Base-by-base conservation (phyloP, 139 green algal species). In the Picochlorum sp. region DNA sequence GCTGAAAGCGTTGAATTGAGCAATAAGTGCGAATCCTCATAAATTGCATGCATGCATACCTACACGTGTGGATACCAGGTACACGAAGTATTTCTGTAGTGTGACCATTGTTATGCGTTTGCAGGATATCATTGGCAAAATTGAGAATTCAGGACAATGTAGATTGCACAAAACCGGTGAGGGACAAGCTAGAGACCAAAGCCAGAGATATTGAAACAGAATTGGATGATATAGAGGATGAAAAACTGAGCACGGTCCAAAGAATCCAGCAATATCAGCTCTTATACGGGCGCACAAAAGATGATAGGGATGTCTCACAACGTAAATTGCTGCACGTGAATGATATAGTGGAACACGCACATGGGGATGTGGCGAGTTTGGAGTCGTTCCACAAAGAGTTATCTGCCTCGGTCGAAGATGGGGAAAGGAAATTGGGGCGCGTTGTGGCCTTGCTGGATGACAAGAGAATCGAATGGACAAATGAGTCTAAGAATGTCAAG, bases 211-310 rank as follows among this genome's bases (percentile, higher is more conserved):
- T 81, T 20, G 83, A 95, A 57, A 83, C 20, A 7, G 39, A 47
- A 1, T 26, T 47, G 18, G 22, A 20, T 16, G 22, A 20, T 47
- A 47, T 47, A 26, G 18, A 47, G 12, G 39, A 47, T 16, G 39
- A 47, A 16, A 47, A 20, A n/a, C 7, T 47, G 39, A 26, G 39
- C 22, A n/a, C 39, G 20, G 7, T 47, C 18, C 39, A 47, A 47
- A 16, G 90, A 59, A 86, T 90, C 67, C 53, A 81, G 55, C 83
- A 93, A 44, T 93, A 93, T 74, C 84, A 82, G 32, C 66, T 94
- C 51, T 64, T 95, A 47, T 74, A 59, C 30, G 18, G 9, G 16
- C 37, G 12, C 16, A 18, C 32, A 67, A 89, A 79, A 44, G 74
- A 76, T 9, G 86, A 95, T 54, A 85, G 90, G 55, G 64, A 82